Evolutionary conservation across 495 filamentous ascomycete species (phyloP).

Genomic region (Clohesyomyces aquaticus): DNA sequence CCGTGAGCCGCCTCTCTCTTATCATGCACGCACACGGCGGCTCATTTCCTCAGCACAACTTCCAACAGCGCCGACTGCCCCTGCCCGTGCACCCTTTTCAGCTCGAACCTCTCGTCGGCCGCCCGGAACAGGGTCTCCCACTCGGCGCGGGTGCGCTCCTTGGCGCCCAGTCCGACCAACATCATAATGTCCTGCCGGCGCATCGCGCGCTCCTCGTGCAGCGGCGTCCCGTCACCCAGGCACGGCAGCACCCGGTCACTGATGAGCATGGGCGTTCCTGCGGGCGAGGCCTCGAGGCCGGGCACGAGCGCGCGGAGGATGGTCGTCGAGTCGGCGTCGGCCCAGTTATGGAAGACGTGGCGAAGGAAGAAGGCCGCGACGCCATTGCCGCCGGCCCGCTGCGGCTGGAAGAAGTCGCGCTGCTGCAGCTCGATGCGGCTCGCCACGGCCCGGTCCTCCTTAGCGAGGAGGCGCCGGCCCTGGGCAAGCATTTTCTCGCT

Average conservation of each 20-base stretch:
- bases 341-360: slow-evolving; percentile 44
- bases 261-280: slow-evolving; percentile 43
- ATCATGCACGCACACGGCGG: too few species aligned
- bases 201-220: slow-evolving; percentile 2
- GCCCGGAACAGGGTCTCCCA: too few species aligned
- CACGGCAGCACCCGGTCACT: slow-evolving; percentile 45
- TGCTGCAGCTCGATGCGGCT: slow-evolving; percentile 37
- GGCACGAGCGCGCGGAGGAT: slow-evolving; percentile 42
- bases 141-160: slow-evolving; percentile 44
- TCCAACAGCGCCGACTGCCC: too few species aligned
- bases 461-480: slow-evolving; percentile 17
- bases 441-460: slow-evolving; percentile 13
- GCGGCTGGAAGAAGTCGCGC: slow-evolving; percentile 46
- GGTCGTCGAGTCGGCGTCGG: slow-evolving; percentile 37
- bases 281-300: slow-evolving; percentile 35
- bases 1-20: too few species aligned
- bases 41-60: too few species aligned
- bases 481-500: slow-evolving; percentile 34
- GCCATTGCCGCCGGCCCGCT: slow-evolving; percentile 32
- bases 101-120: too few species aligned
- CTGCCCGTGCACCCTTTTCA: too few species aligned
- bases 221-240: slow-evolving; percentile 25
- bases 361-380: slow-evolving; percentile 42
- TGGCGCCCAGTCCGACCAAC: slow-evolving; percentile 42
- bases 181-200: slow-evolving; percentile 42